These are phyloP conservation scores for Calonectria ilicicola DNA, from an alignment of 2,329 filamentous ascomycete genomes.

Conservation along the genomic window DNA sequence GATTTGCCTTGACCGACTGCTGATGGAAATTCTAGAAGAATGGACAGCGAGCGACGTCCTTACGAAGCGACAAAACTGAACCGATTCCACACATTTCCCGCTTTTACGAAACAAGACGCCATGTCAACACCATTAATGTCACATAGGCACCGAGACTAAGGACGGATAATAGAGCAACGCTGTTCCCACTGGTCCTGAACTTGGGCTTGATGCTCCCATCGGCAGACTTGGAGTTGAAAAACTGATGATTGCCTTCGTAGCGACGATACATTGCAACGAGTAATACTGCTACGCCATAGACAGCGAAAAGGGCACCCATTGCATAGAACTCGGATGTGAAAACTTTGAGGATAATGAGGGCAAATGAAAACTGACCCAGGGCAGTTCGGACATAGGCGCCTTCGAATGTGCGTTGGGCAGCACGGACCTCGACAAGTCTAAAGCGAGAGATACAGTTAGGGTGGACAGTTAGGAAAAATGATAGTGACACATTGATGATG, in stretches of 20 bases:
- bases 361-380: constrained; percentile 94
- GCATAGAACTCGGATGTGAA: constrained; percentile 97
- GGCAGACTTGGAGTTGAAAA: constrained; percentile 71
- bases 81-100: not conserved
- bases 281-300: constrained; percentile 88
- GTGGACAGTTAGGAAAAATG: not conserved
- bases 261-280: constrained; percentile 86
- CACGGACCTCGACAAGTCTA: constrained; percentile 90
- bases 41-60: not conserved
- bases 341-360: constrained; percentile 90
- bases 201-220: constrained; percentile 57
- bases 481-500: not conserved
- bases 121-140: constrained; percentile 67
- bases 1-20: not conserved
- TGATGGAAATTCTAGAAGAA: not conserved
- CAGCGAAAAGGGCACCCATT: constrained; percentile 94
- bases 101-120: constrained; percentile 52
- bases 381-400: constrained; percentile 97
- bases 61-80: not conserved
- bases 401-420: constrained; percentile 95
- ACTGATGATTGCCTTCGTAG: constrained; percentile 93
- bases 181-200: constrained; percentile 74
- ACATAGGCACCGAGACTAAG: constrained; percentile 70
- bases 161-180: constrained; percentile 67
- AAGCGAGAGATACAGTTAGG: not conserved